These are phyloP conservation scores for Cercospora beticola DNA, from an alignment of 2,329 filamentous ascomycete genomes.

Conservation along the genomic window DNA sequence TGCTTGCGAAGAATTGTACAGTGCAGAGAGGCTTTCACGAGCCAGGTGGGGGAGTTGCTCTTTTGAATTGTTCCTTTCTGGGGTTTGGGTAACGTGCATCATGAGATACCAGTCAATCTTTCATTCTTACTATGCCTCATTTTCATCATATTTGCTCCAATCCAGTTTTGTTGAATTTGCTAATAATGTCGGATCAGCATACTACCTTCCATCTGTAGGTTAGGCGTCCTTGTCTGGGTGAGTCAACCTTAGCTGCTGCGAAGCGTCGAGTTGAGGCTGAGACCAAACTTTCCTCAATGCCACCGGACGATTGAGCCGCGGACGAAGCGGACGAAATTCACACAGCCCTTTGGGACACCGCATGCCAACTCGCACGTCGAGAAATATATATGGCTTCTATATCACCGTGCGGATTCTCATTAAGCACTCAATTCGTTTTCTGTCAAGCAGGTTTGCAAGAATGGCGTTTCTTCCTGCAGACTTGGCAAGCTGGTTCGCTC, in stretches of 20 bases:
- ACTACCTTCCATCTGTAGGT: not conserved
- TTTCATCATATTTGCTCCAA: not conserved
- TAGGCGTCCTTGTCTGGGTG: not conserved
- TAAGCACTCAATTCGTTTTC: not conserved
- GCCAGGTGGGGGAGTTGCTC: not conserved
- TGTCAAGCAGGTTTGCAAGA: not conserved
- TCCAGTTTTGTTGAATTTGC: not conserved
- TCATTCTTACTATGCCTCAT: not conserved
- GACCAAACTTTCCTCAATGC: not conserved
- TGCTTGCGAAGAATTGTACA: not conserved
- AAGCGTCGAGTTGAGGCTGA: not conserved
- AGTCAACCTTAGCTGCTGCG: not conserved
- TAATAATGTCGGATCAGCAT: not conserved
- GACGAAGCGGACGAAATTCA: not conserved
- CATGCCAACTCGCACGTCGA: not conserved
- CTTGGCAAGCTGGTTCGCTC: not conserved
- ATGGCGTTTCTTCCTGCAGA: not conserved
- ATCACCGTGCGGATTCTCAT: not conserved
- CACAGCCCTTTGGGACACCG: not conserved
- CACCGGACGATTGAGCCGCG: not conserved
- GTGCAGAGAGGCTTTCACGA: conserved; percentile 4
- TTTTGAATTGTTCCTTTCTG: not conserved
- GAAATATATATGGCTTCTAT: not conserved
- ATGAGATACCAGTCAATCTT: conserved; percentile 17
- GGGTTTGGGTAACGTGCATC: conserved; percentile 19